Percentiles rank a stretch among this genome's conserved stretches.
These are phyloP conservation scores for Leishmania guyanensis DNA, from an alignment of 208 protist species.

Conservation along the genomic window DNA sequence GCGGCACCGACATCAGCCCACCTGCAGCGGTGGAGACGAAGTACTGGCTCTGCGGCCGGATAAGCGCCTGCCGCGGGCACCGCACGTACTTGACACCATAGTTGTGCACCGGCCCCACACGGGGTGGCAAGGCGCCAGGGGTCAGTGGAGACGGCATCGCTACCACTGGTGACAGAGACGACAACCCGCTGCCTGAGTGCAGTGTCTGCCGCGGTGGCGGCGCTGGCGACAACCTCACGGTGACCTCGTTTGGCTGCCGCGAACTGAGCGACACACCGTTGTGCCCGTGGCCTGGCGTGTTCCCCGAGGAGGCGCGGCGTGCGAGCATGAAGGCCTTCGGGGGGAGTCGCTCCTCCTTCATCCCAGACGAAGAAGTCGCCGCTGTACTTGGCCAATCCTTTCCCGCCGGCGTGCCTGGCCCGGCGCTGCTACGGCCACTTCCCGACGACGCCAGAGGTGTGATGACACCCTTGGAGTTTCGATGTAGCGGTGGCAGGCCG, in stretches of 20 bases:
- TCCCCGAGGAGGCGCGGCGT: conserved; percentile 3
- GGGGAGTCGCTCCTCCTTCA: conserved; percentile 45
- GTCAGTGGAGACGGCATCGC: neutral
- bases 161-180: neutral
- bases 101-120: conserved; percentile 3
- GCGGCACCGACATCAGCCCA: conserved; percentile 31
- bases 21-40: conserved; percentile 31
- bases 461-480: conserved; percentile 15
- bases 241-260: conserved; percentile 4
- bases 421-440: conserved; percentile 9
- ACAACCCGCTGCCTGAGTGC: conserved; percentile 1
- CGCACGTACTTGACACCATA: conserved; percentile 33
- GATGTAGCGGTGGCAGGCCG: conserved; percentile 50
- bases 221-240: neutral
- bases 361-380: conserved; percentile 8
- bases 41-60: conserved; percentile 37
- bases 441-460: conserved; percentile 5
- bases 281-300: neutral
- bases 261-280: conserved; percentile 1
- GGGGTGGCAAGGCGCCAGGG: neutral
- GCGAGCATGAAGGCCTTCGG: conserved; percentile 39
- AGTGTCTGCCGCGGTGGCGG: conserved; percentile 12
- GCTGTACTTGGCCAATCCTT: conserved; percentile 3
- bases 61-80: conserved; percentile 26
- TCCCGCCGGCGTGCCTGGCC: conserved; percentile 9